These are phyloP conservation scores for Pestalotiopsis sp. DNA, from an alignment of 2,329 filamentous ascomycete species.

Conservation along the genomic window DNA sequence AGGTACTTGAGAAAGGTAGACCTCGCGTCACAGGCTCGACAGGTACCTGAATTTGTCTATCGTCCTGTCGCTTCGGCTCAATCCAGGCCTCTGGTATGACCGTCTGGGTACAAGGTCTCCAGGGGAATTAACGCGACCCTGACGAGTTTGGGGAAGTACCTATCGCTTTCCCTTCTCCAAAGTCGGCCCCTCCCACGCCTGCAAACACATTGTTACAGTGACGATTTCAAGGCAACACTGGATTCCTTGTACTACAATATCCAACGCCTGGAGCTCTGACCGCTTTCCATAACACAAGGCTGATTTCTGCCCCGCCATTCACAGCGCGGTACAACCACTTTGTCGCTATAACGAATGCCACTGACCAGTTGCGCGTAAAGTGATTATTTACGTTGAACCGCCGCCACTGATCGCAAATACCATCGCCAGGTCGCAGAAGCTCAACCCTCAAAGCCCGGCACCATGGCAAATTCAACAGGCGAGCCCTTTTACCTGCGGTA, in stretches of 20 bases:
- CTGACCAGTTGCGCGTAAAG: neutral
- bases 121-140: too few relatives aligned
- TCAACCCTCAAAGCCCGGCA: neutral
- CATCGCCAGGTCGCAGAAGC: neutral
- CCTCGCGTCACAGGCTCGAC: neutral
- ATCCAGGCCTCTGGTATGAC: too few relatives aligned
- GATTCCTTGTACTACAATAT: neutral
- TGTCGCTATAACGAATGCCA: neutral
- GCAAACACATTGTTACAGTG: too few relatives aligned
- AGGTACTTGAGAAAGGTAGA: too few relatives aligned
- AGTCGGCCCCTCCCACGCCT: too few relatives aligned
- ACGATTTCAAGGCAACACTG: too few relatives aligned
- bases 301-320: constrained; percentile 9
- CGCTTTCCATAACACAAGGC: constrained; percentile 9
- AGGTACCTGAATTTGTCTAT: neutral
- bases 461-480: constrained; percentile 35
- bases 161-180: too few relatives aligned
- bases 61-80: too few relatives aligned
- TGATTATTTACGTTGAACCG: neutral
- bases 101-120: too few relatives aligned
- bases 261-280: constrained; percentile 8
- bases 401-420: neutral
- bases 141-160: too few relatives aligned
- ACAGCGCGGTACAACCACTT: neutral
- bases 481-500: constrained; percentile 96